Evolutionary conservation across 495 filamentous ascomycete genomes (phyloP).

Genomic region (Aspergillus coremiiformis): DNA sequence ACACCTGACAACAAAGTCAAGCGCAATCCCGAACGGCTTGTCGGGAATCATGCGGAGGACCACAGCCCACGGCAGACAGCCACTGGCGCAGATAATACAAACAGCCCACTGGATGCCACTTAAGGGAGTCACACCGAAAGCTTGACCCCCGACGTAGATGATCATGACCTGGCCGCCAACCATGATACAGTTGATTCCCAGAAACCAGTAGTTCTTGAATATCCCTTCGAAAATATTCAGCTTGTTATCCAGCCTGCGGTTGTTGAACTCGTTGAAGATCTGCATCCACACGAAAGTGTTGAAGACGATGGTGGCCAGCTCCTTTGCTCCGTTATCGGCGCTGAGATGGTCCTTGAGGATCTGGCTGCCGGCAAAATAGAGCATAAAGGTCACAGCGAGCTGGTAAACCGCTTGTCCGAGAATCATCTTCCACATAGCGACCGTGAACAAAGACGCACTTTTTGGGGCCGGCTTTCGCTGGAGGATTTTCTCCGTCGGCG

Average conservation of each 20-base stretch:
- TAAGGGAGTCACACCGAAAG: conserved; percentile 66
- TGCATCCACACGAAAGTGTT: conserved; percentile 98
- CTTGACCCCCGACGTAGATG: conserved; percentile 63
- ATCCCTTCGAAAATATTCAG: conserved; percentile 87
- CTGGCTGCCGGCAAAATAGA: conserved; percentile 61
- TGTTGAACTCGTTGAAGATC: conserved; percentile 94
- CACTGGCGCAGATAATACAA: conserved; percentile 60
- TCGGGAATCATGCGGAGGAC: conserved; percentile 63
- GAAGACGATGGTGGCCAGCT: conserved; percentile 73
- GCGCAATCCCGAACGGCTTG: conserved; percentile 40
- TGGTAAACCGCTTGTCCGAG: conserved; percentile 80
- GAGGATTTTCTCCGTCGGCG: conserved; percentile 69
- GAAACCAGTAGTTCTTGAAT: conserved; percentile 69
- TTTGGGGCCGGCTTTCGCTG: conserved; percentile 80
- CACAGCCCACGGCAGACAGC: conserved; percentile 69
- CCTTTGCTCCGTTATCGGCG: conserved; percentile 28
- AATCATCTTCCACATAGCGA: conserved; percentile 97
- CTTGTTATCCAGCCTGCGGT: conserved; percentile 79
- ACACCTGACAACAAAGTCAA: conserved; percentile 24
- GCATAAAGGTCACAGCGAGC: conserved; percentile 65
- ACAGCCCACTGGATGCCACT: conserved; percentile 67
- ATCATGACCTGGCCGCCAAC: conserved; percentile 74
- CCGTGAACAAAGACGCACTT: conserved; percentile 65
- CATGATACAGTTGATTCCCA: conserved; percentile 75
- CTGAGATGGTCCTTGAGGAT: conserved; percentile 50